Conservation (phyloP, 208 protist species). For the Strigomonas galati region DNA sequence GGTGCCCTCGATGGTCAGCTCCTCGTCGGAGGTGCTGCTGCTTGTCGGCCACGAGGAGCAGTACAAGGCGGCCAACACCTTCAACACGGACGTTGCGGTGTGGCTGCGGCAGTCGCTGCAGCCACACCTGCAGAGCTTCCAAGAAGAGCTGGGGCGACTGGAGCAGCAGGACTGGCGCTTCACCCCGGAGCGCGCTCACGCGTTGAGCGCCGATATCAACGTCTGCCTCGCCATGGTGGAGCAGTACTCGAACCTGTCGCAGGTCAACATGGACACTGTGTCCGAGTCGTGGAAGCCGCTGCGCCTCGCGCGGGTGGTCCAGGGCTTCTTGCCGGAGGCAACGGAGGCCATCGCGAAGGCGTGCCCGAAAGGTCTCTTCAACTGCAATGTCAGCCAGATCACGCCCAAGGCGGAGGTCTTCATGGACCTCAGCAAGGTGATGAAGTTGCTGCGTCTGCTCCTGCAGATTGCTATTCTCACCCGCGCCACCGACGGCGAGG, state of each 20-base stretch:
- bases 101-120: slow-evolving; percentile 71
- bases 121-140: slow-evolving; percentile 70
- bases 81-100: slow-evolving; percentile 63
- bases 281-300: slow-evolving; percentile 71
- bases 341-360: slow-evolving; percentile 18
- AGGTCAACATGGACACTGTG: slow-evolving; percentile 76
- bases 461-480: slow-evolving; percentile 31
- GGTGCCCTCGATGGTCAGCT: slow-evolving; percentile 53
- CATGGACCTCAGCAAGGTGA: slow-evolving; percentile 59
- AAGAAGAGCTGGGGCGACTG: slow-evolving; percentile 52
- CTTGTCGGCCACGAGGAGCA: slow-evolving; percentile 74
- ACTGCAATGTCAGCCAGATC: slow-evolving; percentile 51
- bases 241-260: slow-evolving; percentile 62
- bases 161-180: slow-evolving; percentile 52
- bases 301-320: slow-evolving; percentile 44
- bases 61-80: slow-evolving; percentile 55
- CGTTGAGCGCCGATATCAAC: slow-evolving; percentile 64
- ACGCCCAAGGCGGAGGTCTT: slow-evolving; percentile 66
- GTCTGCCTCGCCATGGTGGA: slow-evolving; percentile 63
- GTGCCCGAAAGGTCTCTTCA: slow-evolving; percentile 30
- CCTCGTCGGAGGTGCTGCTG: slow-evolving; percentile 69
- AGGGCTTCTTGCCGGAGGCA: slow-evolving; percentile 52
- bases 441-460: slow-evolving; percentile 44
- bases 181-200: slow-evolving; percentile 51
- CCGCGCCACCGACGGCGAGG: slow-evolving; percentile 15